phyloP scores from a whole-genome alignment of 2,329 filamentous ascomycete genomes.

The Aureobasidium melanogenum region DNA sequence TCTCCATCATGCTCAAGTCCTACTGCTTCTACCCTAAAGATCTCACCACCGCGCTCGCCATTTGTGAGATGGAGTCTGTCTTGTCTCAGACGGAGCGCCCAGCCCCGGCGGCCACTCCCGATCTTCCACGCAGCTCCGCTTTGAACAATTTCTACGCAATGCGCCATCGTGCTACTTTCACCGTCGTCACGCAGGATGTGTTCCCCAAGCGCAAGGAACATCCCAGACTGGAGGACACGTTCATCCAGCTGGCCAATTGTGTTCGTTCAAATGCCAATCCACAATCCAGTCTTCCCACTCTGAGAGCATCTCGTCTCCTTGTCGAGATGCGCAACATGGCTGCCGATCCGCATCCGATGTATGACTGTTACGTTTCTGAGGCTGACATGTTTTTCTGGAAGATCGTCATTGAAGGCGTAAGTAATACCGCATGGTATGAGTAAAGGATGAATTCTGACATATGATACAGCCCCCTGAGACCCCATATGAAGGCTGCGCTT shows the following conservation, averaged over 20 bases:
- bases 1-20: conserved; percentile 27
- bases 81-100: conserved; percentile 28
- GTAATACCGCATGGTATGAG: neutral
- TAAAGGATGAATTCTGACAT: too few species aligned
- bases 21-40: conserved; percentile 29
- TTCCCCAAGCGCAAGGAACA: conserved; percentile 27
- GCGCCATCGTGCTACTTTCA: conserved; percentile 10
- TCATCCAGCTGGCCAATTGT: conserved; percentile 20
- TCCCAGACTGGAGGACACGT: conserved; percentile 24
- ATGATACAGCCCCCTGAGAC: conserved; percentile 19
- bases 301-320: conserved; percentile 23
- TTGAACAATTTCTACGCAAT: conserved; percentile 14
- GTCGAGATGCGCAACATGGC: conserved; percentile 28
- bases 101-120: too few species aligned
- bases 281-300: neutral
- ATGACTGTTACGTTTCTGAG: conserved; percentile 33
- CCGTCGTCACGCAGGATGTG: conserved; percentile 22
- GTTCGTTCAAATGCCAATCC: neutral
- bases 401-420: conserved; percentile 28
- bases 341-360: conserved; percentile 23
- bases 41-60: conserved; percentile 27
- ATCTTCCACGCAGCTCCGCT: neutral
- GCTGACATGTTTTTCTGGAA: conserved; percentile 34
- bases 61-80: conserved; percentile 32
- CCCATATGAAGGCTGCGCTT: conserved; percentile 26